Evolutionary conservation across 108 stramenopile species (phyloP).

Genomic region (Nitzschia inconspicua): DNA sequence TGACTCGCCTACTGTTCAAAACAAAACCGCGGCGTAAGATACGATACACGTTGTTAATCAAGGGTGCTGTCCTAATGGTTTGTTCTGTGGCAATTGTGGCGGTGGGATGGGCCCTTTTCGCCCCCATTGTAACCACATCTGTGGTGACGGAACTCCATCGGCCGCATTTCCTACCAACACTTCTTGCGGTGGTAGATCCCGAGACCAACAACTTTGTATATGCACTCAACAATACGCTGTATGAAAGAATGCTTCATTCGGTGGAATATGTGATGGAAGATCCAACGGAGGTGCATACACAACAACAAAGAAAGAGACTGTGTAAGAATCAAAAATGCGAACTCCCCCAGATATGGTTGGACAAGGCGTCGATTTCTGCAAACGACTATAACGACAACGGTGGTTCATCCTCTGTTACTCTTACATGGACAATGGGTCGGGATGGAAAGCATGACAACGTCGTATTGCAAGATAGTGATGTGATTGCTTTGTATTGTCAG

Average conservation of each 20-base stretch:
- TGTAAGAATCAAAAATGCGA: slow-evolving; percentile 1
- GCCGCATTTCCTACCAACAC: slow-evolving; percentile 26
- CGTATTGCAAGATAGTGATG: slow-evolving; percentile 18
- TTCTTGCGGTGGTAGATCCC: slow-evolving; percentile 26
- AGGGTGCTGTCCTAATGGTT: too few relatives aligned
- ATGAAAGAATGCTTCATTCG: slow-evolving; percentile 11
- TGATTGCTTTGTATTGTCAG: slow-evolving; percentile 29
- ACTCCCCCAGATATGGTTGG: not conserved
- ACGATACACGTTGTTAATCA: too few relatives aligned
- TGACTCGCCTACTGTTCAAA: too few relatives aligned
- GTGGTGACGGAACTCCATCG: too few relatives aligned
- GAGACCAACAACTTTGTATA: slow-evolving; percentile 17
- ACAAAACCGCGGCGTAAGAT: too few relatives aligned
- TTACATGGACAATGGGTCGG: slow-evolving; percentile 20
- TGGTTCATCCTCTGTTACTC: slow-evolving; percentile 3
- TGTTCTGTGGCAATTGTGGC: too few relatives aligned
- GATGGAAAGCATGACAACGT: not conserved
- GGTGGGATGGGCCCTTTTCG: too few relatives aligned
- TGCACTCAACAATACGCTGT: slow-evolving; percentile 39
- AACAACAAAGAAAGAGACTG: not conserved
- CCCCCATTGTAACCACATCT: too few relatives aligned
- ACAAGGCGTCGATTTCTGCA: slow-evolving; percentile 7
- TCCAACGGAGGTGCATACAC: not conserved
- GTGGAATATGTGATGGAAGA: not conserved
- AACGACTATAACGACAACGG: not conserved